Evolutionary conservation across 2,329 filamentous ascomycete species (phyloP).

Genomic region (Madurella fahalii): DNA sequence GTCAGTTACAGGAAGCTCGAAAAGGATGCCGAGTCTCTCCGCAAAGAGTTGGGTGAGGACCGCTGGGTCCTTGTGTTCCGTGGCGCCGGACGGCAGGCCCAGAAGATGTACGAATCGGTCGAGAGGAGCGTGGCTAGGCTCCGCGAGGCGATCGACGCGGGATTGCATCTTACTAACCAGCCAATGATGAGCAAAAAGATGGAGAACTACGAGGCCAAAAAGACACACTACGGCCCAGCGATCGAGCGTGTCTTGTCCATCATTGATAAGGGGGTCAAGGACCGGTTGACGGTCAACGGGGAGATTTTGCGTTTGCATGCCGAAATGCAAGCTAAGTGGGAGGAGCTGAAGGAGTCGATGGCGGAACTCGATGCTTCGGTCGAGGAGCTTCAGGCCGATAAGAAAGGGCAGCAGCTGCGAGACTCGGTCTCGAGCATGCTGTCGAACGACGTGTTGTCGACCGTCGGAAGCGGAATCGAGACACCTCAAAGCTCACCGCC

Average conservation of each 20-base stretch:
- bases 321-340: conserved; percentile 81
- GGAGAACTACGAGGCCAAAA: conserved; percentile 92
- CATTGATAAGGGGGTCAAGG: conserved; percentile 92
- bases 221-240: conserved; percentile 86
- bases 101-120: conserved; percentile 96
- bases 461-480: conserved; percentile 63
- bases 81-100: conserved; percentile 83
- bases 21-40: conserved; percentile 80
- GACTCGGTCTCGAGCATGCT: conserved; percentile 93
- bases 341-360: conserved; percentile 70
- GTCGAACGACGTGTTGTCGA: conserved; percentile 69
- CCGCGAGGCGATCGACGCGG: conserved; percentile 71
- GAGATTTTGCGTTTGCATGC: conserved; percentile 84
- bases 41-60: conserved; percentile 90
- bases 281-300: conserved; percentile 93
- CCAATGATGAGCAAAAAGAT: conserved; percentile 73
- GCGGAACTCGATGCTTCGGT: conserved; percentile 69
- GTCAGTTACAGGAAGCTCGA: conserved; percentile 84
- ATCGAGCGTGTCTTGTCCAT: conserved; percentile 88
- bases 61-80: conserved; percentile 95
- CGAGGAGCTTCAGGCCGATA: conserved; percentile 65
- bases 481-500: conserved; percentile 66
- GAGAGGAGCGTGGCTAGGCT: conserved; percentile 82
- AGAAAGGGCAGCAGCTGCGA: conserved; percentile 69
- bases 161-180: conserved; percentile 68